These are phyloP conservation scores for Tolypocladium sp. DNA, from an alignment of 2,329 filamentous ascomycete genomes.

Conservation along the genomic window DNA sequence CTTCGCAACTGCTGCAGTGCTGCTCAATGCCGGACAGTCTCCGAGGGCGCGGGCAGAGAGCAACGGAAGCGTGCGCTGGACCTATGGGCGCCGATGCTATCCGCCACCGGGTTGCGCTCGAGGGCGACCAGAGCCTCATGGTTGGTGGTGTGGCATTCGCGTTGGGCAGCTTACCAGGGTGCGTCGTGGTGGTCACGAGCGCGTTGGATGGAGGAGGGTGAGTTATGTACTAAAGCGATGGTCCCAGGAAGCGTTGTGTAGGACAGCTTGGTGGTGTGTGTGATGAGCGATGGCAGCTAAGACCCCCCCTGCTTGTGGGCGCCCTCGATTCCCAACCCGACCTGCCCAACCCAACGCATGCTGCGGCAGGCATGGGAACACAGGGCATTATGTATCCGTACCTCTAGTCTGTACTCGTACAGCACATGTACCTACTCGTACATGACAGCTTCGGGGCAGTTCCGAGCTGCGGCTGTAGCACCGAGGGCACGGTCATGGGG, in stretches of 20 bases:
- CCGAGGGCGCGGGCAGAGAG: background rate
- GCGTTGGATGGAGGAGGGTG: background rate
- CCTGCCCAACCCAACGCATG: background rate
- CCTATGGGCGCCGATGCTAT: background rate
- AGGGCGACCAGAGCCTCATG: background rate
- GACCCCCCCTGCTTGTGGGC: background rate
- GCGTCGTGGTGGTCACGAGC: background rate
- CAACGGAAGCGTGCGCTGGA: background rate
- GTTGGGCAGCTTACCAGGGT: background rate
- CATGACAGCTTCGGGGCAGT: background rate
- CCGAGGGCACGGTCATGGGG: background rate
- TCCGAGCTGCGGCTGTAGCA: background rate
- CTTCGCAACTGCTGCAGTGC: background rate
- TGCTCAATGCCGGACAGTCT: background rate
- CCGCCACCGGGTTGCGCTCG: background rate
- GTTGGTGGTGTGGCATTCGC: constrained; percentile 1
- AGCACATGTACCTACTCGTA: too few species aligned
- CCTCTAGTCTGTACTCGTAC: background rate
- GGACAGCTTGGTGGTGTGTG: background rate
- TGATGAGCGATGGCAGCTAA: background rate
- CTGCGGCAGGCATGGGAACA: background rate
- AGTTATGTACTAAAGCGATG: background rate
- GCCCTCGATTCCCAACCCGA: background rate
- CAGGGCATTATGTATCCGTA: background rate
- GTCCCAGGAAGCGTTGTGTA: background rate